Conservation (phyloP, 2,329 filamentous ascomycete genomes). For the Aspergillus sp. region DNA sequence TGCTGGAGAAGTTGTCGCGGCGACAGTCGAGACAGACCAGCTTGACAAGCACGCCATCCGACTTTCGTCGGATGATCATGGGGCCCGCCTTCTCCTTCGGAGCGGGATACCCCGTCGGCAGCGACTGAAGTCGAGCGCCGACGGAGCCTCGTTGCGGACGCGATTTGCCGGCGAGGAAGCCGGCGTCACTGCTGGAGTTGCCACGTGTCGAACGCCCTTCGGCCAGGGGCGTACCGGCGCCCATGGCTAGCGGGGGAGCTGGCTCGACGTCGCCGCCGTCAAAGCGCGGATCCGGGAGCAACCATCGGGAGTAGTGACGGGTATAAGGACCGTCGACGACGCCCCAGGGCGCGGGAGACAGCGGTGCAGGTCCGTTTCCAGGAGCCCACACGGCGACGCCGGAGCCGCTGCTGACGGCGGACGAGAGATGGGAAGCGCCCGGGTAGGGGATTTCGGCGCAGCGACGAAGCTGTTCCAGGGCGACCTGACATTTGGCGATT, state of each 20-base stretch:
- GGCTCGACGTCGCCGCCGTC: slow-evolving; percentile 59
- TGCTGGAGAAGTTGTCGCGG: slow-evolving; percentile 89
- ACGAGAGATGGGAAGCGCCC: slow-evolving; percentile 58
- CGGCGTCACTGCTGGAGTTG: slow-evolving; percentile 58
- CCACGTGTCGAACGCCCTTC: slow-evolving; percentile 81
- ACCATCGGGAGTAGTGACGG: slow-evolving; percentile 92
- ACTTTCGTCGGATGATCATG: slow-evolving; percentile 77
- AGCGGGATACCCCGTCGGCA: slow-evolving; percentile 68
- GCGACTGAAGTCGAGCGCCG: slow-evolving; percentile 65
- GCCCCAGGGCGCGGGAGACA: slow-evolving; percentile 84
- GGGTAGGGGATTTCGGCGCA: slow-evolving; percentile 92
- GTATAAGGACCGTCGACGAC: slow-evolving; percentile 90
- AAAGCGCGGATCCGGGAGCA: slow-evolving; percentile 84
- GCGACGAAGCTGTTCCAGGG: slow-evolving; percentile 87
- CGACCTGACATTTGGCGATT: slow-evolving; percentile 89
- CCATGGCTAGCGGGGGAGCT: slow-evolving; percentile 18
- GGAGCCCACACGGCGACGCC: slow-evolving; percentile 67
- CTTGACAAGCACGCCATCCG: slow-evolving; percentile 82
- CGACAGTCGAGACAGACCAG: slow-evolving; percentile 87
- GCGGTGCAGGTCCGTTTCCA: slow-evolving; percentile 64
- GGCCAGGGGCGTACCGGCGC: slow-evolving; percentile 44
- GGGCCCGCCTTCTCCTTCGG: slow-evolving; percentile 81
- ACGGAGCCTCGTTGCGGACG: slow-evolving; percentile 59
- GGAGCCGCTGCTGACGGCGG: slow-evolving; percentile 70
- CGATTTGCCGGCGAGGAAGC: slow-evolving; percentile 52